Evolutionary conservation across 768 basidiomycete genomes (phyloP), one percentile per base, ranked within the genome.

Genomic region (Suillus sp.): DNA sequence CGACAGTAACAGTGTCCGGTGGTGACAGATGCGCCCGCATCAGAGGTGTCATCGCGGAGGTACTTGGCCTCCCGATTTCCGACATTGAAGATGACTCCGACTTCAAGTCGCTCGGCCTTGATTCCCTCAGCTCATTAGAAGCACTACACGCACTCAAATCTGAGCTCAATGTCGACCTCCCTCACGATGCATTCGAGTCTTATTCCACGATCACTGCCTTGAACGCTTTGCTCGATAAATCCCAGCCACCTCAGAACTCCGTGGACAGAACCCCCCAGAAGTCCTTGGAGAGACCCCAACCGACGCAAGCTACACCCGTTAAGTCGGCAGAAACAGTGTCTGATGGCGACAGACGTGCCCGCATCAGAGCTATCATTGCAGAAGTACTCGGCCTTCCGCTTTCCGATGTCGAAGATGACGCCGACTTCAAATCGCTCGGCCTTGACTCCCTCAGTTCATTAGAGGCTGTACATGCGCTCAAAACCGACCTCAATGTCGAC

Each of bases 81-180:
- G 69, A 74, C 13, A 75, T 90, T 30, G 62, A 70, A 1, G 84
- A 84, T 34, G 80, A 82, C 20, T 69, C 73, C 0, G 79, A 84
- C 25, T 75, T 91, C 9, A 78, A 77, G 20, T 70, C 75, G 0
- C 76, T 89, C 16, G 88, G 89, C 3, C 72, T 90, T 25, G 88
- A 90, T 67, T 90, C 88, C 1, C 72, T 91, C 60, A 81, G 83
- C 25, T 83, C 85, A 1, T 87, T 90, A 62, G 90, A 91, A 67
- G 81, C 81, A 38, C 77, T 83, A 8, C 80, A 86, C 45, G 77
- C 77, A 1, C 67, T 90, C 45, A 77, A 77, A 63, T 72, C 73
- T 5, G 77, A 79, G 55, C 78, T 81, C 58, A 72, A 75, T 22
- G 63, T 82, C 37, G 70, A 77, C 4, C 68, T 89, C 11, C 81